These are phyloP conservation scores for Pisolithus thermaeus DNA, from an alignment of 1,284 basidiomycete genomes.

Conservation along the genomic window DNA sequence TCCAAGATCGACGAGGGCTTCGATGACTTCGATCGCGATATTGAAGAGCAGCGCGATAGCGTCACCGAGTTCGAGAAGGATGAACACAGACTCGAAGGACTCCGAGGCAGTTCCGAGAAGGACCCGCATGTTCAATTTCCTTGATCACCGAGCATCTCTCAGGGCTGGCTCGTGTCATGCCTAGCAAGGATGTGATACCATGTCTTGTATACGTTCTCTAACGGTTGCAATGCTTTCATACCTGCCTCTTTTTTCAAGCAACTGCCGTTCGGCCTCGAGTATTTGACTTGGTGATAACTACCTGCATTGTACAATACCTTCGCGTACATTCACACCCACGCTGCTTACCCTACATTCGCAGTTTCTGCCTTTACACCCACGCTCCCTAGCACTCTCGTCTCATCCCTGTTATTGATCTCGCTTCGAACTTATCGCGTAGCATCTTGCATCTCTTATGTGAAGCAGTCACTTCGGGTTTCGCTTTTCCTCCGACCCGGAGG, in stretches of 20 bases:
- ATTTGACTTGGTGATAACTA: neutral
- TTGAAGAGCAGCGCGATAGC: conserved; percentile 9
- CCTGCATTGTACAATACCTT: neutral
- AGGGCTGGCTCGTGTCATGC: neutral
- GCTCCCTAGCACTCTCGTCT: conserved; percentile 1
- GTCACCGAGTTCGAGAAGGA: conserved; percentile 19
- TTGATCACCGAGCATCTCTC: neutral
- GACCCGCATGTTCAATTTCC: conserved; percentile 1
- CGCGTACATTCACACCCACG: conserved; percentile 6
- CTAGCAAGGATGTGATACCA: neutral
- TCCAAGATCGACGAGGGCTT: conserved; percentile 25
- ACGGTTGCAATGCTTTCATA: neutral
- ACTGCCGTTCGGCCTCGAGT: too few species aligned
- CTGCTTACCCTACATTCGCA: conserved; percentile 5
- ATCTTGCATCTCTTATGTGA: neutral
- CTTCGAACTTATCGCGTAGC: neutral
- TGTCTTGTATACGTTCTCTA: neutral
- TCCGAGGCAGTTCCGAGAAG: conserved; percentile 21
- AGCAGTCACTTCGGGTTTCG: too few species aligned
- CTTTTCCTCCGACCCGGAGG: too few species aligned
- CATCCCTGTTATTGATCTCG: neutral
- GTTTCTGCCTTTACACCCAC: conserved; percentile 6
- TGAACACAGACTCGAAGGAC: conserved; percentile 13
- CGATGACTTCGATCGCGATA: conserved; percentile 17
- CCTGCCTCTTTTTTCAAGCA: neutral